These are phyloP conservation scores for Calophaca sinica DNA, from an alignment of 306 rosid species.

Conservation along the genomic window DNA sequence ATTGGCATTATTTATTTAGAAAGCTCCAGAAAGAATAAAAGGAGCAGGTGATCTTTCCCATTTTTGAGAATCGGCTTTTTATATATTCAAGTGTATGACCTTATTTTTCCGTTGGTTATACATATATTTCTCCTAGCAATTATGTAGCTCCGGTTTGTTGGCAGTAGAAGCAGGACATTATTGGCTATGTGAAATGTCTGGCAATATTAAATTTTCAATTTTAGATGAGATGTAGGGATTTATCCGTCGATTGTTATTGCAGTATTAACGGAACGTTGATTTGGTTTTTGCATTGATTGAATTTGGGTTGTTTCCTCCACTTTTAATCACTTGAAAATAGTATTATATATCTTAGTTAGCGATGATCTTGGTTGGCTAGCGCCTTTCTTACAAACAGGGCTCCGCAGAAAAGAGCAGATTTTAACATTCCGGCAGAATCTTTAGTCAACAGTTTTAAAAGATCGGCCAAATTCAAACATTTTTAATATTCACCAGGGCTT, in stretches of 20 bases:
- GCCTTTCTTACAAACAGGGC: not conserved
- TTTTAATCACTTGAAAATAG: too few species aligned
- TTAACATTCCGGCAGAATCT: not conserved
- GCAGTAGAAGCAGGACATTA: slow-evolving; percentile 7
- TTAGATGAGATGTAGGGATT: slow-evolving; percentile 9
- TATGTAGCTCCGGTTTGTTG: not conserved
- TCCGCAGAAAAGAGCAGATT: not conserved
- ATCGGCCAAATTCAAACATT: too few species aligned
- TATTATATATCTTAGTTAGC: too few species aligned
- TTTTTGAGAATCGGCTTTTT: slow-evolving; percentile 45
- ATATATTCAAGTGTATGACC: slow-evolving; percentile 42
- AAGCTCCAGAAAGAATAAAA: slow-evolving; percentile 50
- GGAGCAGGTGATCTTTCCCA: slow-evolving; percentile 35
- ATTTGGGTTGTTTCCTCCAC: too few species aligned
- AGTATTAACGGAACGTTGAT: not conserved
- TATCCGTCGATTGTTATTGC: not conserved
- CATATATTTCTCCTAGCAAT: slow-evolving; percentile 3
- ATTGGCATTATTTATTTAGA: slow-evolving; percentile 44
- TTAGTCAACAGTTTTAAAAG: too few species aligned
- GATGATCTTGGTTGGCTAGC: too few species aligned
- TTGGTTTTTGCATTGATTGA: not conserved
- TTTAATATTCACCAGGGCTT: too few species aligned
- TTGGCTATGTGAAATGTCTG: slow-evolving; percentile 21
- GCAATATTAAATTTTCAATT: slow-evolving; percentile 6
- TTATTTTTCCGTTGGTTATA: slow-evolving; percentile 20